Evolutionary conservation across 1,139 yeast genomes (phyloP).

Genomic region (Keqinozyma sinolaborantium): DNA sequence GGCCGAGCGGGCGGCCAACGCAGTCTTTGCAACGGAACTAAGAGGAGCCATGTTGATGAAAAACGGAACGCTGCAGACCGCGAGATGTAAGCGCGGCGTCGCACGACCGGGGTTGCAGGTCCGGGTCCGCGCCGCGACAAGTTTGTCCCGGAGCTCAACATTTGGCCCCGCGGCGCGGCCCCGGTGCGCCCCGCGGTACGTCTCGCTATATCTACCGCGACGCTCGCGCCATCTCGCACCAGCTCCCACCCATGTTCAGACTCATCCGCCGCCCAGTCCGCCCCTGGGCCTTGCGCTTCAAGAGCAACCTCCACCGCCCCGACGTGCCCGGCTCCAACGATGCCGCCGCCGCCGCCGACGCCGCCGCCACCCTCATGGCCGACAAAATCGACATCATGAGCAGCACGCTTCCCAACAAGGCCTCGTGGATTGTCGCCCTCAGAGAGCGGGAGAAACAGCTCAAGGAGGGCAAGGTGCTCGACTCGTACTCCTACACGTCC

Average conservation of each 20-base stretch:
- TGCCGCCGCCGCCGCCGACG: conserved; percentile 65
- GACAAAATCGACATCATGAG: conserved; percentile 39
- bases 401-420: conserved; percentile 43
- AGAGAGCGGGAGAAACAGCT: conserved; percentile 69
- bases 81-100: no score
- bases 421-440: conserved; percentile 83
- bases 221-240: no score
- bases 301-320: conserved; percentile 31
- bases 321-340: conserved; percentile 36
- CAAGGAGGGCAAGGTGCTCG: conserved; percentile 67
- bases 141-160: no score
- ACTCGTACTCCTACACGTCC: conserved; percentile 66
- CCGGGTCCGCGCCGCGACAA: no score
- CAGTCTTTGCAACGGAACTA: conserved; percentile 45
- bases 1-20: conserved; percentile 42
- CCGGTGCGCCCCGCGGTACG: no score
- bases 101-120: conserved; percentile 4
- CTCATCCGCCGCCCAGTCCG: no score
- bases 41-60: conserved; percentile 19
- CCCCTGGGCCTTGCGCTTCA: conserved; percentile 4
- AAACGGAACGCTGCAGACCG: conserved; percentile 13
- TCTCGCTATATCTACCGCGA: no score
- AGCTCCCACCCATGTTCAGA: no score
- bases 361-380: conserved; percentile 59
- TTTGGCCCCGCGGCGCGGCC: no score